Evolutionary conservation across 1,284 basidiomycete genomes (phyloP), one percentile per base, ranked within the genome.

Genomic region (Malassezia restricta): DNA sequence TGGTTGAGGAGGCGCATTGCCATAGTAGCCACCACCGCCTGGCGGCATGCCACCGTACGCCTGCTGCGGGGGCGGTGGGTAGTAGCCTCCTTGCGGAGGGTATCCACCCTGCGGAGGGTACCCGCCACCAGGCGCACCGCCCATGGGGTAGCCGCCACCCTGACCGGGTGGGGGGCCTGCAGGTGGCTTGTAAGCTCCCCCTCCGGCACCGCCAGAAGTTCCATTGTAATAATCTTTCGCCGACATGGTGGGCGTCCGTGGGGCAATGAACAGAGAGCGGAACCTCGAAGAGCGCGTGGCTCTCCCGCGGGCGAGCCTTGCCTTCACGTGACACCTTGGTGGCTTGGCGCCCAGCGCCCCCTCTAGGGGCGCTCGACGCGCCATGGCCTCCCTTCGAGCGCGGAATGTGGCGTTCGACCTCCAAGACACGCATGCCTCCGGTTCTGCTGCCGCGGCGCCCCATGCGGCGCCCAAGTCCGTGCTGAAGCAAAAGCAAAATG

Each of bases 401-500:
- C 20, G 20, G 20, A 24, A 24, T 24, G 20, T 24, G 20, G 20
- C 20, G 20, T 24, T 24, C 4, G 20, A 24, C 20, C 20, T 24
- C 20, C 20, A 24, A 24, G 20, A 24, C 20, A 24, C 20, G 20
- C 20, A 24, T 24, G 20, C 20, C 2, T 24, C 20, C 20, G 20
- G 20, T 4, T 24, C 20, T 24, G 20, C 20, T 24, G 4, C 20
- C 20, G 20, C 20, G 20, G 20, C 20, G 20, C 20, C 20, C 20
- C 20, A 24, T 24, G 2, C 20, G 2, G 55, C 60, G 7, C 59
- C 61, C 54, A 71, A 71, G 43, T 65, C 73, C 0, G 65, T 66
- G 12, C 59, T 74, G 44, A 74, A 74, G 49, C 64, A 64, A 37
- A 62, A 63, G 9, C 32, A 56, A 17, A 12, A 9, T 40, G n/a